phyloP scores from a whole-genome alignment of 768 basidiomycete genomes.

The Sarcomyxa edulis region DNA sequence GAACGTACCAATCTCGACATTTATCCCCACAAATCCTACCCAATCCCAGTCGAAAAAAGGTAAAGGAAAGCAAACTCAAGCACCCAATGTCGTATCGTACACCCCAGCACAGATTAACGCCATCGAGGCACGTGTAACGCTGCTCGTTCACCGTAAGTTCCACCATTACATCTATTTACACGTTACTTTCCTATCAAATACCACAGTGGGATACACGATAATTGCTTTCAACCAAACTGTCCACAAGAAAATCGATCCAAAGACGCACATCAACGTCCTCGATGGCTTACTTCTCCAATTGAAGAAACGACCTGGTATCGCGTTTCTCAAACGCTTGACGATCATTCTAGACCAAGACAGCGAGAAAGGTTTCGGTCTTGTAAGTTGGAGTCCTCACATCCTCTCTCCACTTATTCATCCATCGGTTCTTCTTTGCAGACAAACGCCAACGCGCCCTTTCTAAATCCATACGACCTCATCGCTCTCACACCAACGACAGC shows the following conservation, averaged over 20 bases:
- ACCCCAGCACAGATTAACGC: constrained; percentile 50
- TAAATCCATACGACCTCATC: constrained; percentile 71
- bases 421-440: constrained; percentile 46
- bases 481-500: constrained; percentile 71
- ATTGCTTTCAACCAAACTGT: constrained; percentile 74
- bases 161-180: constrained; percentile 1
- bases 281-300: constrained; percentile 55
- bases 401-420: not conserved
- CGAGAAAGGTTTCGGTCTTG: constrained; percentile 81
- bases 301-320: constrained; percentile 50
- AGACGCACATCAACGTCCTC: constrained; percentile 62
- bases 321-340: constrained; percentile 74
- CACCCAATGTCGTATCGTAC: constrained; percentile 28
- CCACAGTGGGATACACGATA: constrained; percentile 80
- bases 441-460: constrained; percentile 57
- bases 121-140: constrained; percentile 60
- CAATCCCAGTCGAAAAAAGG: constrained; percentile 42
- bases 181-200: constrained; percentile 10
- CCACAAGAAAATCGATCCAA: constrained; percentile 66
- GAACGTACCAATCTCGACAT: constrained; percentile 54
- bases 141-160: constrained; percentile 67
- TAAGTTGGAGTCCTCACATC: constrained; percentile 23
- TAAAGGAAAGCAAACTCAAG: constrained; percentile 48
- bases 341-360: constrained; percentile 79
- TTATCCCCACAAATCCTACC: constrained; percentile 18